Conservation (phyloP, 495 filamentous ascomycete species). For the Hypoxylon perforatum region DNA sequence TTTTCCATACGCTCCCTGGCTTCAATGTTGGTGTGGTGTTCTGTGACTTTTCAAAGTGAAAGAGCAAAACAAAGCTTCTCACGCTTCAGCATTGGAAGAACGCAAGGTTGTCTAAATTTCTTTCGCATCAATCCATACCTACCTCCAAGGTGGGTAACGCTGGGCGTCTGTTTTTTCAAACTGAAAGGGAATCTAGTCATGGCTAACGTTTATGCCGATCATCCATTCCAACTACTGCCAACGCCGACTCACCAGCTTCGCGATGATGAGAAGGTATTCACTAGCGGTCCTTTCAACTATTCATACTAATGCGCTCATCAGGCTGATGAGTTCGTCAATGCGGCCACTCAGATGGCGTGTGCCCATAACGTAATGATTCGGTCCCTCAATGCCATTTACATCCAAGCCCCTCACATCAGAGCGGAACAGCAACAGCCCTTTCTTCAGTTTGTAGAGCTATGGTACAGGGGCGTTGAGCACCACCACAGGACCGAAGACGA, state of each 20-base stretch:
- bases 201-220: constrained; percentile 47
- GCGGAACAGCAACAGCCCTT: constrained; percentile 50
- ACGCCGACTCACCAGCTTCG: constrained; percentile 26
- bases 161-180: too few relatives aligned
- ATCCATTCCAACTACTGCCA: constrained; percentile 41
- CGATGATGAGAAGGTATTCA: constrained; percentile 13
- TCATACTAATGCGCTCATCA: constrained; percentile 12
- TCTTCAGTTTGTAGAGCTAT: constrained; percentile 48
- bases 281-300: not conserved
- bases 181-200: constrained; percentile 17
- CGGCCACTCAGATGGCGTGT: constrained; percentile 56
- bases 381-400: constrained; percentile 63
- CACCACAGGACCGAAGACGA: constrained; percentile 60
- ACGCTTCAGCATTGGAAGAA: too few relatives aligned
- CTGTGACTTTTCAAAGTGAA: too few relatives aligned
- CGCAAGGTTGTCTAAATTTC: too few relatives aligned
- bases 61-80: too few relatives aligned
- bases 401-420: constrained; percentile 54
- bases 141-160: too few relatives aligned
- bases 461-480: constrained; percentile 45
- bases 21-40: too few relatives aligned
- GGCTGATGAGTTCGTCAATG: constrained; percentile 43
- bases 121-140: too few relatives aligned
- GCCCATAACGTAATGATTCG: constrained; percentile 61
- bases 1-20: too few relatives aligned